Evolutionary conservation across 2,329 filamentous ascomycete genomes (phyloP).

Genomic region (Cryphonectria japonica): DNA sequence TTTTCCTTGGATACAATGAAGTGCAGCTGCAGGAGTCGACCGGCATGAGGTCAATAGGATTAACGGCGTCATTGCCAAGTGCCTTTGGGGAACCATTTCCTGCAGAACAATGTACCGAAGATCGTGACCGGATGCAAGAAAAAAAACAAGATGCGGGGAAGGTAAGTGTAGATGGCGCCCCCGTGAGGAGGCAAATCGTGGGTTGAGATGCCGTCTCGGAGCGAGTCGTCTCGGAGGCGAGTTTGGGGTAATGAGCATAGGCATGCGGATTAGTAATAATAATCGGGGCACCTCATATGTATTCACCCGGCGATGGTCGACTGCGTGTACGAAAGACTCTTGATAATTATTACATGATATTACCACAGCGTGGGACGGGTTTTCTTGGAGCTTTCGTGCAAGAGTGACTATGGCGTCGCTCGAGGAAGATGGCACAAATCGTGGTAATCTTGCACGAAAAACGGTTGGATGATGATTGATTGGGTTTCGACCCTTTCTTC

Average conservation of each 20-base stretch:
- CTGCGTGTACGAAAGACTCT: neutral
- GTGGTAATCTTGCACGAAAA: too few relatives aligned
- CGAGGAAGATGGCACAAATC: too few relatives aligned
- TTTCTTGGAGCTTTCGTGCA: too few relatives aligned
- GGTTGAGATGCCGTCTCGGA: neutral
- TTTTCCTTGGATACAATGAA: neutral
- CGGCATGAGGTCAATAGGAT: neutral
- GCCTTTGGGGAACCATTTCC: neutral
- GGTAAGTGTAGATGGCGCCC: neutral
- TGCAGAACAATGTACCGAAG: neutral
- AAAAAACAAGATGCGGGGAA: neutral
- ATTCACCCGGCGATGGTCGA: neutral
- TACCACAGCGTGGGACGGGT: too few relatives aligned
- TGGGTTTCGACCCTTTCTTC: too few relatives aligned
- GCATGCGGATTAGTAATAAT: too few relatives aligned
- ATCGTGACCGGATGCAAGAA: neutral
- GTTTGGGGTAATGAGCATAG: neutral
- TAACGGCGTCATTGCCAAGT: constrained; percentile 11
- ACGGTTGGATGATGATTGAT: too few relatives aligned
- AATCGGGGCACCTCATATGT: neutral
- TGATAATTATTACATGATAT: too few relatives aligned
- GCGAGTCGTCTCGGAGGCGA: constrained; percentile 4
- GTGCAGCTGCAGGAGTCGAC: neutral
- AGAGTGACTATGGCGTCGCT: too few relatives aligned
- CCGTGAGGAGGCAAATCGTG: neutral